Evolutionary conservation across 208 protist species (phyloP).

Genomic region (Acanthamoeba divionensis): DNA sequence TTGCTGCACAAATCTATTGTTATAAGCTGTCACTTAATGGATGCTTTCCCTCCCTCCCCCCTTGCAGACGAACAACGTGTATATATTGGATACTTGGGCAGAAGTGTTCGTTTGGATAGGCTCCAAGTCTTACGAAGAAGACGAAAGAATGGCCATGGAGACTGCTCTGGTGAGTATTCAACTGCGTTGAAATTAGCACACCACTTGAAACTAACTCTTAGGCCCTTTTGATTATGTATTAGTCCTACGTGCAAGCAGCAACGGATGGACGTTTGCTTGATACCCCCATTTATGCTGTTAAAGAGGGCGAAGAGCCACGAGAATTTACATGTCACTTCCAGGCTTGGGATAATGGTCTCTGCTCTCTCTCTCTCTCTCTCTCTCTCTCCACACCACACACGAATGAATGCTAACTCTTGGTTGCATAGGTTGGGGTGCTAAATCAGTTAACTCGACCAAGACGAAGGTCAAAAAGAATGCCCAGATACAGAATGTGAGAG

Average conservation of each 20-base stretch:
- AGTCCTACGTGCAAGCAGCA: slow-evolving; percentile 7
- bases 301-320: background rate
- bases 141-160: slow-evolving; percentile 57
- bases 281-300: slow-evolving; percentile 7
- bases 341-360: slow-evolving; percentile 17
- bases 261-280: slow-evolving; percentile 25
- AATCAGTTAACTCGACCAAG: background rate
- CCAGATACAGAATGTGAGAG: slow-evolving; percentile 14
- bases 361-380: background rate
- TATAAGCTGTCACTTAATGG: background rate
- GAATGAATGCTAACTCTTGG: background rate
- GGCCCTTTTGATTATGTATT: background rate
- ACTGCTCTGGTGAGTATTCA: slow-evolving; percentile 38
- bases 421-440: background rate
- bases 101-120: slow-evolving; percentile 66
- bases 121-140: slow-evolving; percentile 36
- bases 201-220: background rate
- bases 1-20: background rate
- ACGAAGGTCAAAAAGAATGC: background rate
- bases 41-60: background rate
- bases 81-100: slow-evolving; percentile 52
- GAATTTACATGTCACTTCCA: slow-evolving; percentile 54
- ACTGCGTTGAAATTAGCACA: background rate
- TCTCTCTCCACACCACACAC: background rate
- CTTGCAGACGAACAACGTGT: slow-evolving; percentile 54